Conservation (phyloP, 352 stramenopile genomes). For the Albugo laibachii region DNA sequence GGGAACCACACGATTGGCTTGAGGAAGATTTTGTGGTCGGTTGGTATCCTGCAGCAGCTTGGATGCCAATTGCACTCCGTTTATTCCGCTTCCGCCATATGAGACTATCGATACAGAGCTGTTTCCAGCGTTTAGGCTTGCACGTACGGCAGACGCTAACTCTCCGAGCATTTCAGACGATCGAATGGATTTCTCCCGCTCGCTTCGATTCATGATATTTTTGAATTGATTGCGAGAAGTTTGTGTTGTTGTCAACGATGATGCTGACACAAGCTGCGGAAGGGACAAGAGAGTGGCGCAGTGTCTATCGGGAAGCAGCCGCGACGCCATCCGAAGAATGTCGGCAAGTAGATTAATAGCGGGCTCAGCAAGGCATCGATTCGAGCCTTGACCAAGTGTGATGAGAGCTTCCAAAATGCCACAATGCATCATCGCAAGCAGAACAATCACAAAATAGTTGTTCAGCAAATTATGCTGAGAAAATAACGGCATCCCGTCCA, state of each 20-base stretch:
- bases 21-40: slow-evolving; percentile 30
- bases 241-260: slow-evolving; percentile 46
- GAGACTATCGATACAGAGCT: slow-evolving; percentile 54
- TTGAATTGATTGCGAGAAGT: slow-evolving; percentile 48
- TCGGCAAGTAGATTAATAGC: slow-evolving; percentile 67
- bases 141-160: slow-evolving; percentile 52
- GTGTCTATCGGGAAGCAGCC: slow-evolving; percentile 67
- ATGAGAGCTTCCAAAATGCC: slow-evolving; percentile 66
- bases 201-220: slow-evolving; percentile 45
- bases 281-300: slow-evolving; percentile 59
- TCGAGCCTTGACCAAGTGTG: slow-evolving; percentile 53
- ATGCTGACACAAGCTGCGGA: slow-evolving; percentile 57
- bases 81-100: slow-evolving; percentile 61
- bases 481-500: slow-evolving; percentile 33
- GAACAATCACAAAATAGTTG: slow-evolving; percentile 75
- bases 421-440: slow-evolving; percentile 74
- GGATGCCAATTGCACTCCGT: slow-evolving; percentile 73
- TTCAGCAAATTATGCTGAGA: slow-evolving; percentile 69
- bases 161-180: slow-evolving; percentile 72
- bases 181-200: slow-evolving; percentile 72
- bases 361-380: slow-evolving; percentile 54
- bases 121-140: slow-evolving; percentile 11
- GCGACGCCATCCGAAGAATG: slow-evolving; percentile 64
- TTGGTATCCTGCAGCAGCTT: slow-evolving; percentile 77
- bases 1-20: neutral